Evolutionary conservation across 1,284 basidiomycete genomes (phyloP), one percentile per base, ranked within the genome.

Genomic region (Cutaneotrichosporon cyanovorans): DNA sequence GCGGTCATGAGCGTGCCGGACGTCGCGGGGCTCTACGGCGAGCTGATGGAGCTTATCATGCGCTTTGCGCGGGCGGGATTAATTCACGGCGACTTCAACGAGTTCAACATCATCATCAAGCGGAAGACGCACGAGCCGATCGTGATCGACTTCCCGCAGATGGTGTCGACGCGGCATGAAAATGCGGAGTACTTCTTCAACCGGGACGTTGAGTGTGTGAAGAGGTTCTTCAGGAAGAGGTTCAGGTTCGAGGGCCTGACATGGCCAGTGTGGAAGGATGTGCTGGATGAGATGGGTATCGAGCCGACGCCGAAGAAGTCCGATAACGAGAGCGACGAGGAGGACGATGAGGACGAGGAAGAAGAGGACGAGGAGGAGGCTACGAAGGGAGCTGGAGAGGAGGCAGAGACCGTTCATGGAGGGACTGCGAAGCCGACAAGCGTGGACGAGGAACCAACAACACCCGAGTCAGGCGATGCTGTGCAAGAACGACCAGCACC

Each of bases 161-260:
- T 98, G 93, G 88, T 98, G 69, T 91, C 87, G 76, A 93, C 88
- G 31, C 86, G 91, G 40, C 93, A 99, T 63, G 81, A 83, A 62
- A 96, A 99, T 69, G 95, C 93, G 10, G 93, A 97, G 75, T 95
- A 85, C 89, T 98, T 95, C 74, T 99, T 99, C 73, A 90, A 96
- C 65, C 83, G 95, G 30, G 95, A 99, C 68, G 95, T 99, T 14
- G 84, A 93, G 52, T 96, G 95, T 68, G 90, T 99, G 56, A 80
- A 89, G 36, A 83, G 81, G 10, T 99, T 97, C 75, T 98, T 99
- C 78, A 79, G 78, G 56, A 80, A 89, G 53, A 76, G 92, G 19
- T 98, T 97, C 75, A 80, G 84, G 47, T 99, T 93, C 68, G 89
- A 96, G 72, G 92, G 89, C 50, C 76, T 79, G 0, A 73, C 90